These are phyloP conservation scores for Sclerotinia subarctica DNA, from an alignment of 2,329 filamentous ascomycete species.

Conservation along the genomic window DNA sequence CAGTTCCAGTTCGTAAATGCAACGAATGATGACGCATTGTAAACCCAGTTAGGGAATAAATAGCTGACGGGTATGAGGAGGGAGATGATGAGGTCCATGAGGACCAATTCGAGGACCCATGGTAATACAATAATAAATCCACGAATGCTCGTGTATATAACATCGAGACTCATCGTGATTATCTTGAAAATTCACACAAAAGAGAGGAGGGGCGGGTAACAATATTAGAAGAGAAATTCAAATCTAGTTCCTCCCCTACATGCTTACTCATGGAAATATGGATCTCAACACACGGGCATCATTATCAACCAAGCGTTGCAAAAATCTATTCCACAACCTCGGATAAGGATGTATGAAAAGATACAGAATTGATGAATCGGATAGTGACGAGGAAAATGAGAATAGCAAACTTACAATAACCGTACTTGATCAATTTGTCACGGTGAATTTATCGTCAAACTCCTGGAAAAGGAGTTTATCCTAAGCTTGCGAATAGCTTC, in stretches of 20 bases:
- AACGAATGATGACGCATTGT: constrained; percentile 53
- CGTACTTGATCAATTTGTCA: too few species aligned
- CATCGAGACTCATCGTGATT: constrained; percentile 1
- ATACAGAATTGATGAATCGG: too few species aligned
- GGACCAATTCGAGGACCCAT: constrained; percentile 52
- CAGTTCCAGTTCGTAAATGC: constrained; percentile 55
- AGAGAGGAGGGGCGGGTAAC: constrained; percentile 8
- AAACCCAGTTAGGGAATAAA: constrained; percentile 49
- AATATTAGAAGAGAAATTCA: constrained; percentile 10
- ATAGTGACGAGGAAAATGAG: too few species aligned
- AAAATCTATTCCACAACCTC: not conserved
- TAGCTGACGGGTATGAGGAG: constrained; percentile 48
- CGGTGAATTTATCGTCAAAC: too few species aligned
- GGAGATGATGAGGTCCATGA: constrained; percentile 51
- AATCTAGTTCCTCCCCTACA: not conserved
- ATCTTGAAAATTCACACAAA: not conserved
- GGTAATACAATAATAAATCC: constrained; percentile 46
- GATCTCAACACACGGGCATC: constrained; percentile 11
- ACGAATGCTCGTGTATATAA: constrained; percentile 40
- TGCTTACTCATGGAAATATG: constrained; percentile 20
- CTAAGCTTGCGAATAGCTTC: too few species aligned
- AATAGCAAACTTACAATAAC: too few species aligned
- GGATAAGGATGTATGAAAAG: not conserved
- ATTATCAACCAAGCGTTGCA: constrained; percentile 5
- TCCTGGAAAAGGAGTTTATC: too few species aligned